Base-by-base conservation (phyloP, 495 filamentous ascomycete species). In the Clavariopsis aquatica region DNA sequence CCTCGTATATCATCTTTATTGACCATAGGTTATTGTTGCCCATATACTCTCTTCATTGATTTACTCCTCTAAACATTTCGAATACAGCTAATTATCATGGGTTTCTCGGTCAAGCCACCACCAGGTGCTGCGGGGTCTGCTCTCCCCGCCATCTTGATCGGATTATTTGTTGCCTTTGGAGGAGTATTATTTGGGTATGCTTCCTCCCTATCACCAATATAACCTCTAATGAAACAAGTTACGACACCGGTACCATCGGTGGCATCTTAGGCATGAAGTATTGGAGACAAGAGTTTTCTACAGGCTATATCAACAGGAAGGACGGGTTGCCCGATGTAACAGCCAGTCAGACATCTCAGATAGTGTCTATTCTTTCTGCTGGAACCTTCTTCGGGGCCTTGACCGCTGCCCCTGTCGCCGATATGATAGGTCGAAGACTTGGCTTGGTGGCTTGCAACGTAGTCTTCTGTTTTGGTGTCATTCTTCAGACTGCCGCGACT, bases 311-410 rank as follows among this genome's bases (percentile, higher is more conserved):
- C 51, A 69, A 66, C 57, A 55, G 46, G 5, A 66, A 57, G 19
- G 67, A 69, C 52, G 31, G 47, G 24, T 43, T 53, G 1, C 49
- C 41, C 0, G 84, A 83, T 70, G 79, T 95, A 19, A 87, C 85
- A 0, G 76, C 84, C 24, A 75, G 74, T 6, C 82, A 91, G 72
- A 80, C 82, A 3, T 92, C 90, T 9, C 79, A 88, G 69, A 88
- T 77, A 46, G 74, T 77, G 0, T 77, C 92, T 4, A 88, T 96
- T 43, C 81, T 96, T 52, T 96, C 92, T 0, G 90, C 88, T 10
- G 92, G 92, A 59, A 96, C 92, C 9, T 95, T 95, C 80, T 89
- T 94, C 69, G 92, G 87, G 26, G 86, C 92, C 52, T 77, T 96
- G 9, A 73, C 76, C n/a, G 90, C 91, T 15, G 88, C 88, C 2